Conservation (phyloP, 2,329 filamentous ascomycete species). For the Monilinia aucupariae region DNA sequence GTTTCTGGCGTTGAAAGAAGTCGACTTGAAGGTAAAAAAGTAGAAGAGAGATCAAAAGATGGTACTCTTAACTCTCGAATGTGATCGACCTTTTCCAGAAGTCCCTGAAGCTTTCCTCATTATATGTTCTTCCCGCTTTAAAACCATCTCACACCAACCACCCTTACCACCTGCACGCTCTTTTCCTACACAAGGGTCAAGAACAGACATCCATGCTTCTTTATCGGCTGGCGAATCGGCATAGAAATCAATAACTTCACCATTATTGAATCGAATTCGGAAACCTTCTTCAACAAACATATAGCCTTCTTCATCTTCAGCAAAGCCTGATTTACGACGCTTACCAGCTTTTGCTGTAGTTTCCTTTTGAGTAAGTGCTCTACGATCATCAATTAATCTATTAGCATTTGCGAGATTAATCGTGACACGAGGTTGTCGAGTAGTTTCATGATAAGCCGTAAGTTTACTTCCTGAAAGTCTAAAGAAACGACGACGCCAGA, state of each 20-base stretch:
- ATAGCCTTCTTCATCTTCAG: constrained; percentile 97
- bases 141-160: constrained; percentile 63
- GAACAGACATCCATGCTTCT: constrained; percentile 88
- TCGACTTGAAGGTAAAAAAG: background rate
- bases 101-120: constrained; percentile 26
- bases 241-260: constrained; percentile 83
- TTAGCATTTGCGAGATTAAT: constrained; percentile 93
- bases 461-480: constrained; percentile 85
- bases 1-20: background rate
- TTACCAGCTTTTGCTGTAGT: constrained; percentile 69
- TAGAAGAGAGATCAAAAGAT: constrained; percentile 13
- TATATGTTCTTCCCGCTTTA: constrained; percentile 51
- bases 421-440: constrained; percentile 88
- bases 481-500: constrained; percentile 97
- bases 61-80: constrained; percentile 33
- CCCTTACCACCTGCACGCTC: constrained; percentile 45
- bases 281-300: constrained; percentile 99
- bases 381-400: constrained; percentile 88
- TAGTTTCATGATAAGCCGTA: constrained; percentile 93
- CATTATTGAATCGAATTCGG: constrained; percentile 96
- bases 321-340: constrained; percentile 89
- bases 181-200: constrained; percentile 61
- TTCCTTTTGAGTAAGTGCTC: constrained; percentile 76
- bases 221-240: constrained; percentile 82
- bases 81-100: constrained; percentile 27